Evolutionary conservation across 345 rosid species (phyloP), one percentile per base, ranked within the genome.

Genomic region (Eucalyptus sp.): DNA sequence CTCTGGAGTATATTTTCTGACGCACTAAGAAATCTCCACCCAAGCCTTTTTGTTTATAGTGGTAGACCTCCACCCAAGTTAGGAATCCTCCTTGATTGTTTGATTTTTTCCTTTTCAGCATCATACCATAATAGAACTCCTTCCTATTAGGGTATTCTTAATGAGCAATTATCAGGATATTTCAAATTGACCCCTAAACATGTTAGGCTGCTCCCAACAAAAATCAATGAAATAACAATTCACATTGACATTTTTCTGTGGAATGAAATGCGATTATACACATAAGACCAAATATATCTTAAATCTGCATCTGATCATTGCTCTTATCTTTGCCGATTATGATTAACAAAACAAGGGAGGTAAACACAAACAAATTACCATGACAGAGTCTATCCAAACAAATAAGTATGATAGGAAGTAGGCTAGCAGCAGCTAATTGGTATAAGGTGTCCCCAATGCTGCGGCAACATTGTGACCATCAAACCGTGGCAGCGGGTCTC

Each of bases 401-500:
- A 60, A 60, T 60, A 25, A 60, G 2, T 27, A 60, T 27, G n/a
- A 60, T 27, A 27, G 66, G 66, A 60, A 60, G 29, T 60, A 60
- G 66, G 1, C 1, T 27, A 60, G 31, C 66, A 27, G 66, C 31
- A 12, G 66, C 66, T 60, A 29, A 62, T 62, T 13, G 33, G 71
- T 7, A 5, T 64, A 64, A 64, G 71, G 71, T 64, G 71, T 64
- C 71, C 71, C 71, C 33, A 14, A 13, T 64, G 71, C 71, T n/a
- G 71, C 18, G 33, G 71, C 71, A 64, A 29, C 71, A 13, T n/a
- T 64, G 71, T 64, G 71, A 64, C 17, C 71, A 85, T 93, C 90
- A 95, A 90, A 93, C 95, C 13, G 92, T 91, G 56, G 93, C 92
- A 83, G 94, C 95, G 29, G 95, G 92, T 84, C 92, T 93, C 24